Conservation (phyloP, 2,329 filamentous ascomycete genomes). For the Podosphaera fusca region DNA sequence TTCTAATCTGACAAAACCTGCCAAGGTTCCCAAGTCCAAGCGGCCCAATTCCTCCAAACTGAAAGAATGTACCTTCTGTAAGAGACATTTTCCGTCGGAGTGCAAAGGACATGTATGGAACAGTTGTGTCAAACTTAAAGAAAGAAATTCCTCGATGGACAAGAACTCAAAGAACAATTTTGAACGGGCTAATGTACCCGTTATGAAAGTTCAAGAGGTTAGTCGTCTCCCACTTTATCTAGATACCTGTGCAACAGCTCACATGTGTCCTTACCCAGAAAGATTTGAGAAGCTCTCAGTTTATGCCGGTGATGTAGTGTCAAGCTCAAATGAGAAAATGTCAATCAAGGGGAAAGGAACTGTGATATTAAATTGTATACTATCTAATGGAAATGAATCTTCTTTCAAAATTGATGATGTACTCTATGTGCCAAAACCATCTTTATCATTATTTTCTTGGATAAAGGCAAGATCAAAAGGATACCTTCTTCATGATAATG, state of each 20-base stretch:
- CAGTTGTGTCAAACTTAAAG: no score
- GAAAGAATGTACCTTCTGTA: no score
- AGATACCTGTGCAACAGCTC: not conserved
- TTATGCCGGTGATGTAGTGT: not conserved
- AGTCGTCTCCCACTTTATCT: not conserved
- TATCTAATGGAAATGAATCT: not conserved
- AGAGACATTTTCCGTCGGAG: no score
- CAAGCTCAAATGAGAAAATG: not conserved
- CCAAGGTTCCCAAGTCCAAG: no score
- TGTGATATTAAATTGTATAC: not conserved
- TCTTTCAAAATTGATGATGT: not conserved
- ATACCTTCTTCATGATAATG: not conserved
- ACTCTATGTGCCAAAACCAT: not conserved
- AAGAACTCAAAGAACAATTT: not conserved
- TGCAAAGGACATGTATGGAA: no score
- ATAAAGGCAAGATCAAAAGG: not conserved
- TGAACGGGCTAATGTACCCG: no score
- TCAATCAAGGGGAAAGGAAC: not conserved
- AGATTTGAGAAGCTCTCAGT: not conserved
- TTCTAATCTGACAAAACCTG: no score
- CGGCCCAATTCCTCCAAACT: no score
- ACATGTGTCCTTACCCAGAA: constrained; percentile 1
- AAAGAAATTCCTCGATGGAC: no score
- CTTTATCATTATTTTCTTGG: not conserved
- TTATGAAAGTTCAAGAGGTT: not conserved